Base-by-base conservation (phyloP, 257 asterid species). In the Solanum piurae region DNA sequence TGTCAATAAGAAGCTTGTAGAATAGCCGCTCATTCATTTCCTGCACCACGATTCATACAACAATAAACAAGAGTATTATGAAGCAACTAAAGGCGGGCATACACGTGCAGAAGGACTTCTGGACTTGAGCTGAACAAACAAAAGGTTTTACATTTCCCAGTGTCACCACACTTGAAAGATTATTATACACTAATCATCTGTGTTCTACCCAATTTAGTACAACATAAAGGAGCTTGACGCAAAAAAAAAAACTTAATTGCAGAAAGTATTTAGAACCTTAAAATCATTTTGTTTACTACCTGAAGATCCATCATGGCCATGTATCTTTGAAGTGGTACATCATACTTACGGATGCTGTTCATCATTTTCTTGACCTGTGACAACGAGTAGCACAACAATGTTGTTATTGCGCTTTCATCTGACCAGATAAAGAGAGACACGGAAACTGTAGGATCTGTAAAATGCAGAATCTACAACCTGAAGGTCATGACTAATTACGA, bases 241-340 rank as follows among this genome's bases (percentile, higher is more conserved):
- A 82, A 82, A 18, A 49, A 18, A 18, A 29, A 49, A 27, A 82
- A 11, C 31, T 29, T 82, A 18, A 46, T 82, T 5, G 71, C 86
- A 82, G 68, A 80, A 80, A 29, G 85, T 49, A 16, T 29, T 27
- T 49, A 52, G 44, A 49, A 4, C 86, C 21, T 52, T 10, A 20
- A 82, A 82, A 20, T 82, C 42, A 49, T 46, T 82, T 49, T 18
- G 37, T 31, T 82, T 20, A 29, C 86, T 90, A 97, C 99, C 99
- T 97, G 99, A 88, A 97, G 99, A 92, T 97, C 99, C 99, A 95
- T 97, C 99, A 97, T 97, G 88, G 99, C 99, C 99, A 96, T 97
- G 94, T 97, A 97, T 89, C 95, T 93, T 84, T 97, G 99, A 86
- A 97, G 88, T 4, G 99, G 99, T 49, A 97, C 98, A 91, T 97